Percentiles rank a stretch among this genome's conserved stretches.
Conservation (phyloP, 139 green algal genomes). For the Bryopsis sp. region DNA sequence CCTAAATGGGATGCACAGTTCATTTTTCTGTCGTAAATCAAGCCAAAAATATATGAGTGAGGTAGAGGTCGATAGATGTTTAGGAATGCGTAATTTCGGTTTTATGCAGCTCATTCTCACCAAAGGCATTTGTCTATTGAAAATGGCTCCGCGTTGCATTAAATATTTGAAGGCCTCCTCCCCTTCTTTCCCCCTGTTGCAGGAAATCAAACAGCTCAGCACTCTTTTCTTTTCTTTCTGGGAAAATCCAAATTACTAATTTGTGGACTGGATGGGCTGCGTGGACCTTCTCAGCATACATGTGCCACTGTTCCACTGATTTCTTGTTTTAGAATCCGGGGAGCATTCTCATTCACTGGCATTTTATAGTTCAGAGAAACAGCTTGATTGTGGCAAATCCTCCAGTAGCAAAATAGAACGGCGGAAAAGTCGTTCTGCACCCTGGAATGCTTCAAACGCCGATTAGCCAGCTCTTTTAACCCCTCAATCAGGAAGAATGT, state of each 20-base stretch:
- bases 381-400: background rate
- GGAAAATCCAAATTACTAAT: background rate
- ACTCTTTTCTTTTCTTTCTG: background rate
- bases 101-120: too few species aligned
- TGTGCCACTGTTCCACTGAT: background rate
- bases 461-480: too few species aligned
- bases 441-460: too few species aligned
- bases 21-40: too few species aligned
- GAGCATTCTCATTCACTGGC: background rate
- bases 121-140: background rate
- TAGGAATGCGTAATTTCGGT: too few species aligned
- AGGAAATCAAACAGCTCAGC: background rate
- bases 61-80: too few species aligned
- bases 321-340: background rate
- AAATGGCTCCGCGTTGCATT: conserved; percentile 1
- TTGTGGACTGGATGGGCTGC: background rate
- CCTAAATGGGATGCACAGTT: too few species aligned
- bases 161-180: conserved; percentile 2
- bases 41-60: too few species aligned
- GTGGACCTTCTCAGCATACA: background rate
- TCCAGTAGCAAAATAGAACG: background rate
- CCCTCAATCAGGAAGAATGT: background rate
- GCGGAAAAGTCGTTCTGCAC: too few species aligned
- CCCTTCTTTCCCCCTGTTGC: conserved; percentile 4
- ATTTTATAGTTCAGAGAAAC: background rate